phyloP scores from a whole-genome alignment of 169 alveolate genomes.

The Plasmodium gaboni region DNA sequence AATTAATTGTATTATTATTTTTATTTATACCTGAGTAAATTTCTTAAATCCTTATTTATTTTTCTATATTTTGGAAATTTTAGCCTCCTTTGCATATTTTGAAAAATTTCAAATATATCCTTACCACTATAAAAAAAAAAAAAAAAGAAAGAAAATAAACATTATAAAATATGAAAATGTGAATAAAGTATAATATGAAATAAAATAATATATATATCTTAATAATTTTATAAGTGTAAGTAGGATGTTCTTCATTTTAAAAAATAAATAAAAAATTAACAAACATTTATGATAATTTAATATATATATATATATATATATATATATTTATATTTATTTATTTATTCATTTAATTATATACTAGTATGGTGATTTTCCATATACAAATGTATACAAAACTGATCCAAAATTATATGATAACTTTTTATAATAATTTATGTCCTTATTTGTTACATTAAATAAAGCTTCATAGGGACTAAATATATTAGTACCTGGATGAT shows the following conservation, averaged over 20 bases:
- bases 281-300: no score
- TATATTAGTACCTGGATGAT: conserved; percentile 32
- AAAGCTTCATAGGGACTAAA: conserved; percentile 61
- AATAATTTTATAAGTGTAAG: no score
- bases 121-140: conserved; percentile 43
- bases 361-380: conserved; percentile 62
- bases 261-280: no score
- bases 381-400: conserved; percentile 60
- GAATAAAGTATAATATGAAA: background rate
- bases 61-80: conserved; percentile 57
- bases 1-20: background rate
- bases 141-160: background rate
- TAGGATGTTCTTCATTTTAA: no score
- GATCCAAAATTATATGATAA: conserved; percentile 71
- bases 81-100: conserved; percentile 55
- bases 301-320: background rate
- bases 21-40: conserved; percentile 53
- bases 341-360: conserved; percentile 22
- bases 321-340: background rate
- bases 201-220: no score
- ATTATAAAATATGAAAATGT: conserved; percentile 5
- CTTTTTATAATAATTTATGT: conserved; percentile 27
- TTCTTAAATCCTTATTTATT: conserved; percentile 31
- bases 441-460: conserved; percentile 30
- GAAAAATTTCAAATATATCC: conserved; percentile 54